phyloP scores from a whole-genome alignment of 2,329 filamentous ascomycete genomes.

The Stagonosporopsis cucurbitacearum region DNA sequence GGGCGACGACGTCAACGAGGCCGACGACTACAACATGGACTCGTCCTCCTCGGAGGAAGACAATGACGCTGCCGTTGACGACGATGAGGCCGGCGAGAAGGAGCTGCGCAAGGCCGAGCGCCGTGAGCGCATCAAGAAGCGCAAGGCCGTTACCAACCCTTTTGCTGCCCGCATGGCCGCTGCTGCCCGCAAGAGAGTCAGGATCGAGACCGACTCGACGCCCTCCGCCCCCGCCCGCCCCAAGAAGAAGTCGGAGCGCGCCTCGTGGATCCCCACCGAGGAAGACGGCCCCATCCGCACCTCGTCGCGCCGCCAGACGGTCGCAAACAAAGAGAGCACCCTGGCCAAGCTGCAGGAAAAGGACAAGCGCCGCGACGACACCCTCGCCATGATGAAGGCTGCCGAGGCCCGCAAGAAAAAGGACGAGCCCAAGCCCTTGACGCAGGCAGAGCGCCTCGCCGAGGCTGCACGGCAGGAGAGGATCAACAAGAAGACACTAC shows the following conservation, averaged over 20 bases:
- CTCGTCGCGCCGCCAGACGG: slow-evolving; percentile 68
- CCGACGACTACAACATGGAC: slow-evolving; percentile 80
- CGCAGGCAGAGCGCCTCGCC: slow-evolving; percentile 81
- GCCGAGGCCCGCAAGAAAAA: slow-evolving; percentile 71
- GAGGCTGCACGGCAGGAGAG: slow-evolving; percentile 85
- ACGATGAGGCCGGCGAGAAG: slow-evolving; percentile 86
- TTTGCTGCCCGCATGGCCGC: slow-evolving; percentile 46
- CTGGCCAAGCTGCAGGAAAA: slow-evolving; percentile 77
- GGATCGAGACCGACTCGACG: slow-evolving; percentile 52
- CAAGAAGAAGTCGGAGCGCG: slow-evolving; percentile 74
- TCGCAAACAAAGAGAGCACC: slow-evolving; percentile 63
- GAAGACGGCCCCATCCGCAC: slow-evolving; percentile 68
- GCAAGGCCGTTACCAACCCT: slow-evolving; percentile 69
- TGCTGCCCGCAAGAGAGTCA: slow-evolving; percentile 50
- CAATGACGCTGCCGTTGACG: slow-evolving; percentile 67
- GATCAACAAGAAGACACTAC: slow-evolving; percentile 86
- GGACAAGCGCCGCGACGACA: slow-evolving; percentile 72
- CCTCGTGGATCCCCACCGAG: slow-evolving; percentile 71
- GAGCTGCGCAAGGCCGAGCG: slow-evolving; percentile 81
- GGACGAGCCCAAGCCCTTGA: slow-evolving; percentile 79
- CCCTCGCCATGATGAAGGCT: slow-evolving; percentile 68
- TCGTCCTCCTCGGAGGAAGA: slow-evolving; percentile 79
- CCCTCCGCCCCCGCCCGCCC: slow-evolving; percentile 55
- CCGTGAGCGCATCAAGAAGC: slow-evolving; percentile 71
- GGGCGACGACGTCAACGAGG: slow-evolving; percentile 61